phyloP scores from a whole-genome alignment of 106 monocot genomes.

The Apostasia ramifera region DNA sequence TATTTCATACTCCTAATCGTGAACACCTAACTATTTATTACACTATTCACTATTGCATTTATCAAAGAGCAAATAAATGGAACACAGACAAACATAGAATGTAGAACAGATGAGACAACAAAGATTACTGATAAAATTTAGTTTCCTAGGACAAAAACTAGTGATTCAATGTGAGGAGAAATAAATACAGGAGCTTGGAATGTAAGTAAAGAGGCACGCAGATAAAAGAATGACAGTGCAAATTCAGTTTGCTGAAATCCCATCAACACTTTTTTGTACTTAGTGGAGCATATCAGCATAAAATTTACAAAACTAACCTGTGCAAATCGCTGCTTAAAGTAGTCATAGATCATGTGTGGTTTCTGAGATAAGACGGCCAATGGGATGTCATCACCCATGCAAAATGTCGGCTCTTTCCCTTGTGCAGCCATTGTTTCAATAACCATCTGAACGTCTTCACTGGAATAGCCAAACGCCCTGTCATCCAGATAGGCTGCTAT shows the following conservation, averaged over 20 bases:
- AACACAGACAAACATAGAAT: too few species aligned
- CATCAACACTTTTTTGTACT: too few species aligned
- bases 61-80: too few species aligned
- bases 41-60: too few species aligned
- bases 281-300: not conserved
- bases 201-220: too few species aligned
- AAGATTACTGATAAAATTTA: too few species aligned
- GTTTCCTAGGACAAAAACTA: too few species aligned
- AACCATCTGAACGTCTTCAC: conserved; percentile 99
- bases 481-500: too few species aligned
- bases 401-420: conserved; percentile 99
- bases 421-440: conserved; percentile 99
- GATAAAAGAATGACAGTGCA: not conserved
- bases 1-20: too few species aligned
- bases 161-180: not conserved
- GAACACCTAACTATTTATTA: too few species aligned
- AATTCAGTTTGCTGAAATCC: not conserved
- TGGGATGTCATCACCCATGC: conserved; percentile 99
- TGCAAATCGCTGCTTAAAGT: conserved; percentile 97
- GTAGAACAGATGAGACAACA: too few species aligned
- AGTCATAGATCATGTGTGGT: conserved; percentile 94
- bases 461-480: conserved; percentile 97
- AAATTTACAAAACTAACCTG: conserved; percentile 46
- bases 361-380: conserved; percentile 79
- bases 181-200: not conserved